Evolutionary conservation across 139 green algal genomes (phyloP).

Genomic region (Monoraphidium neglectum): DNA sequence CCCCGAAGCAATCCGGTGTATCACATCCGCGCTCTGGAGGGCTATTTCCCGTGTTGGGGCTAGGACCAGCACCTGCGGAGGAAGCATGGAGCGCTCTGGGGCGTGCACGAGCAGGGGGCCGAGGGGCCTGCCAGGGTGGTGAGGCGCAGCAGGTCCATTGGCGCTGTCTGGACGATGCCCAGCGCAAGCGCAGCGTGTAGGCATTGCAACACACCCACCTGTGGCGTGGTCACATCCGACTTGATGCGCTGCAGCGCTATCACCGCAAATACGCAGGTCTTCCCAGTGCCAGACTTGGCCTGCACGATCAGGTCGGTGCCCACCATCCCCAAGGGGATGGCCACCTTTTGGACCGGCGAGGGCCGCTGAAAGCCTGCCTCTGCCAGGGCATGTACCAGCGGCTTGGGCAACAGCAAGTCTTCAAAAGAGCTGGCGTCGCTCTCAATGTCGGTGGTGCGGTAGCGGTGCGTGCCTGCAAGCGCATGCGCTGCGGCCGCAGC

Average conservation of each 20-base stretch:
- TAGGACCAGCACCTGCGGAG: conserved; percentile 74
- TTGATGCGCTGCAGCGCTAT: conserved; percentile 58
- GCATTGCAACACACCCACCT: conserved; percentile 40
- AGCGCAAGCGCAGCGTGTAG: neutral
- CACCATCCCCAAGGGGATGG: conserved; percentile 72
- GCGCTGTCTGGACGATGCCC: no score
- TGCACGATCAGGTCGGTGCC: conserved; percentile 85
- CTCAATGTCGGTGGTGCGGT: conserved; percentile 47
- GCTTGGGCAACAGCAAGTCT: conserved; percentile 59
- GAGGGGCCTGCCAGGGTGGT: neutral
- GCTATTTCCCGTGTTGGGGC: conserved; percentile 85
- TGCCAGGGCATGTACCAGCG: conserved; percentile 49
- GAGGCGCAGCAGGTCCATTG: neutral
- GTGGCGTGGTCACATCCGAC: conserved; percentile 25
- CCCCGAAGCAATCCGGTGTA: conserved; percentile 36
- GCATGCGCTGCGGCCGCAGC: no score
- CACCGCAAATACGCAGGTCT: conserved; percentile 79
- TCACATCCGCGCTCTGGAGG: conserved; percentile 67
- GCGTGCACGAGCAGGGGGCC: neutral
- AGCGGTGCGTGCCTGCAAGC: conserved; percentile 13
- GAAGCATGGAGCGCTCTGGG: neutral
- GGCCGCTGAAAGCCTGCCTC: conserved; percentile 62
- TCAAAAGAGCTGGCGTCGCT: conserved; percentile 51
- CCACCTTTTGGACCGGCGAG: conserved; percentile 74
- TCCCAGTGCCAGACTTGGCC: conserved; percentile 87